Evolutionary conservation across 805 yeast genomes (phyloP).

Genomic region (Wickerhamiella lipophila): DNA sequence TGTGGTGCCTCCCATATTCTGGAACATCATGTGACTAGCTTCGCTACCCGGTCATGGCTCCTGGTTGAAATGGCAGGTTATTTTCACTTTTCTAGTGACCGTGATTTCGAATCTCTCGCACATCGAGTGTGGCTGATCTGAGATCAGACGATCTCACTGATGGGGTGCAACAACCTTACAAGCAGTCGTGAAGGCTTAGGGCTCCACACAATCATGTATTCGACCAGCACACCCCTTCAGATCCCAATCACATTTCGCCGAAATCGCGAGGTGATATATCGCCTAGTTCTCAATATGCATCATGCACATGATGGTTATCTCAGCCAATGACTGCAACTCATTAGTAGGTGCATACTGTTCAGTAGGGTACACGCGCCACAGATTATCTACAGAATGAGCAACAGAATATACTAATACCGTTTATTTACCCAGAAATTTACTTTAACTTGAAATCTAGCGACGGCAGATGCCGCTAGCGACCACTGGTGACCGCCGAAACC

Average conservation of each 20-base stretch:
- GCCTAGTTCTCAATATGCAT: neutral
- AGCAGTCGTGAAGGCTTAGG: too few relatives aligned
- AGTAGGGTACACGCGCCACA: neutral
- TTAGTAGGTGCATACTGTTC: neutral
- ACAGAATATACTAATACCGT: neutral
- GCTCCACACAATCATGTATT: too few relatives aligned
- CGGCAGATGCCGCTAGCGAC: neutral
- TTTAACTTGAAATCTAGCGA: neutral
- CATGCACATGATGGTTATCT: slow-evolving; percentile 2
- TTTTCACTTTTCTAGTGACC: too few relatives aligned
- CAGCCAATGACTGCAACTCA: slow-evolving; percentile 8
- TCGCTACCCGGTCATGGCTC: too few relatives aligned
- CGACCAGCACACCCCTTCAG: too few relatives aligned
- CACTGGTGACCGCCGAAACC: slow-evolving; percentile 7
- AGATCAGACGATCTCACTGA: too few relatives aligned
- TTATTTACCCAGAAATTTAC: neutral
- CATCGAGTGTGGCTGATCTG: neutral
- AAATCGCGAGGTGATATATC: slow-evolving; percentile 2
- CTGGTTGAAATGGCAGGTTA: too few relatives aligned
- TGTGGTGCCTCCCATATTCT: too few relatives aligned
- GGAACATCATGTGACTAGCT: too few relatives aligned
- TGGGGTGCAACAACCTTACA: too few relatives aligned
- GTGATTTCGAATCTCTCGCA: too few relatives aligned
- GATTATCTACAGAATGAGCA: neutral
- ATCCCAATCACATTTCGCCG: slow-evolving; percentile 2